Evolutionary conservation across 108 stramenopile species (phyloP).

Genomic region (Cyclostephanos tholiformis): DNA sequence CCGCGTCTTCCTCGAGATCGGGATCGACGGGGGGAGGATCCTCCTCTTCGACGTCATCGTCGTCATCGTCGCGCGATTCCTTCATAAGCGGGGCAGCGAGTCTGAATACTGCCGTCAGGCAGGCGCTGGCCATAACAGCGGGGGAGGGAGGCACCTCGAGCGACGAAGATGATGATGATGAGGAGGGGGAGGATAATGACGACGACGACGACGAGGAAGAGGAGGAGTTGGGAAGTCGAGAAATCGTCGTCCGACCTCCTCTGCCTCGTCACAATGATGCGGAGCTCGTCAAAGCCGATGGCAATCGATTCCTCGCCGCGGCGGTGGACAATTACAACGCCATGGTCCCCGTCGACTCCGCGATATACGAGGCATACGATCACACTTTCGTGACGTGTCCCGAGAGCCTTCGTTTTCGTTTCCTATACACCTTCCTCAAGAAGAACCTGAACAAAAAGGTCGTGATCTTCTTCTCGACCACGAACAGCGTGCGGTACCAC

Average conservation of each 20-base stretch:
- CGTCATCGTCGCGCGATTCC: background rate
- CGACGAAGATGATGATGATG: background rate
- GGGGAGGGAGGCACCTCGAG: background rate
- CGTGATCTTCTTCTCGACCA: constrained; percentile 44
- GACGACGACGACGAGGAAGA: background rate
- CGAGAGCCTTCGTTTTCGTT: constrained; percentile 36
- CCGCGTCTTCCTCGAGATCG: background rate
- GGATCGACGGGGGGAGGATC: background rate
- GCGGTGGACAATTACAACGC: constrained; percentile 41
- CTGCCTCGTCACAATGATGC: constrained; percentile 2
- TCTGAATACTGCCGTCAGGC: background rate
- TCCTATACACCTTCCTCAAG: constrained; percentile 50
- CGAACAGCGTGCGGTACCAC: constrained; percentile 31
- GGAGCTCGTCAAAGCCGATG: constrained; percentile 9
- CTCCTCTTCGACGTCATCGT: background rate
- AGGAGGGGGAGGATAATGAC: background rate
- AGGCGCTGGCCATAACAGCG: background rate
- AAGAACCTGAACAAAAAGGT: constrained; percentile 46
- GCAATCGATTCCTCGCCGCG: constrained; percentile 27
- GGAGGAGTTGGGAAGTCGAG: background rate
- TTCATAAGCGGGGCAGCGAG: background rate
- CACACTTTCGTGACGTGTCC: constrained; percentile 47
- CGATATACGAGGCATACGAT: constrained; percentile 46
- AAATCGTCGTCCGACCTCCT: background rate
- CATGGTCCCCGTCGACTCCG: constrained; percentile 35